Base-by-base conservation (phyloP, 108 stramenopile species). In the Chaetoceros tenuissimus region DNA sequence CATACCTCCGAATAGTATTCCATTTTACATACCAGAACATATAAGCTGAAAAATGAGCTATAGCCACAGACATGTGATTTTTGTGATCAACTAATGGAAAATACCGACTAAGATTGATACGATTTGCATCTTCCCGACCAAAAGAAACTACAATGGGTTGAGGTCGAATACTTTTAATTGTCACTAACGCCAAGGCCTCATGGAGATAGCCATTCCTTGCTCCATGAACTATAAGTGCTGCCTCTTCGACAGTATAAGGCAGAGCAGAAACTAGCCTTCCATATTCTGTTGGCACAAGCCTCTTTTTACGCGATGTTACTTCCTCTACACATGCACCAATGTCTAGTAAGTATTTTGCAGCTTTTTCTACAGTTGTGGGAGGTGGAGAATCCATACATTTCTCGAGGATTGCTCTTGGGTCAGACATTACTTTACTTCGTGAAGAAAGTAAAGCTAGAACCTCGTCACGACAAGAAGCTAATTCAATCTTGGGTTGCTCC, bases 21-120 rank as follows among this genome's bases (percentile, higher is more conserved):
- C 77, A 74, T 8, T 59, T 34, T 0, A 48, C 45, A 40, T 72
- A 63, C 78, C 73, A 79, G 46, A 34, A 79, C 28, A 74, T 50
- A 44, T 63, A 79, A 2, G 78, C 78, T 19, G 74, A 48, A 23
- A 79, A 49, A 63, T 75, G 62, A 16, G 78, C 78, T 2, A 77
- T 43, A 3, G 31, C 46, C 26, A 72, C 53, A 18, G 69, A 67
- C 28, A 45, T 55, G 20, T 60, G 60, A 57, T 69, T 61, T 46
- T 64, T 59, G 18, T 30, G 45, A 17, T 60, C 49, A 10, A 60
- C 77, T 22, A 63, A 21, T 17, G 52, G 62, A 43, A 53, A 74
- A 48, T 65, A 79, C 2, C 48, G 40, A 16, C 50, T 34, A 43
- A 75, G 24, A 43, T 60, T 64, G 22, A 53, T 28, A 22, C 60